A percentile compares a stretch with the other conserved stretches of the same genome.
These are phyloP conservation scores for Leccinum variicolor DNA, from an alignment of 768 basidiomycete genomes.

Conservation along the genomic window DNA sequence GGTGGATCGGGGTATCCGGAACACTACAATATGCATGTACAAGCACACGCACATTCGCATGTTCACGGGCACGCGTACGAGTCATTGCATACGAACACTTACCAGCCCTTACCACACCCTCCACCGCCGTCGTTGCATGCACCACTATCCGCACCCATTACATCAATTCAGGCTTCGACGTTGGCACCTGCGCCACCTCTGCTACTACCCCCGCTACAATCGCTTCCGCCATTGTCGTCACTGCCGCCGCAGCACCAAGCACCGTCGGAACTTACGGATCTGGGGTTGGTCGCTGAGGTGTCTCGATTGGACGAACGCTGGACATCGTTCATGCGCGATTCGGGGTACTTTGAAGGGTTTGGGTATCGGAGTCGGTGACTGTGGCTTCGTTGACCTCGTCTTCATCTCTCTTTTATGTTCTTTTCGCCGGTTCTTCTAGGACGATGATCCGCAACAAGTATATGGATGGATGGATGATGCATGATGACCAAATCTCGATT, in stretches of 20 bases:
- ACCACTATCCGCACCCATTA: background rate
- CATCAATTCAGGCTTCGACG: background rate
- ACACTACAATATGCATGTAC: background rate
- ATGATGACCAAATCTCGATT: background rate
- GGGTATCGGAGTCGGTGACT: slow-evolving; percentile 26
- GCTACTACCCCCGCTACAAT: background rate
- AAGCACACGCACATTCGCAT: slow-evolving; percentile 13
- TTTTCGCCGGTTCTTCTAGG: background rate
- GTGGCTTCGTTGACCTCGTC: background rate
- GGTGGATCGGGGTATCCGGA: background rate
- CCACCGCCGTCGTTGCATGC: background rate
- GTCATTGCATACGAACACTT: background rate
- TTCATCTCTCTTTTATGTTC: background rate
- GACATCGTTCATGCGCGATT: slow-evolving; percentile 61
- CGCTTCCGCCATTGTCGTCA: background rate
- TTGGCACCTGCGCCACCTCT: background rate
- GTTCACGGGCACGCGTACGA: background rate
- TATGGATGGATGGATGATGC: background rate
- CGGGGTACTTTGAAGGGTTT: slow-evolving; percentile 41
- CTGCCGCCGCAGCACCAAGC: slow-evolving; percentile 12
- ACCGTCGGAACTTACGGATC: slow-evolving; percentile 48
- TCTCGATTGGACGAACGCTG: slow-evolving; percentile 56
- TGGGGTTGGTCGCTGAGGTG: slow-evolving; percentile 58
- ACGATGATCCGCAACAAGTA: background rate
- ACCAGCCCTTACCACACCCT: background rate